phyloP scores from a whole-genome alignment of 176 grass and related monocot species.

The Secale cereale region DNA sequence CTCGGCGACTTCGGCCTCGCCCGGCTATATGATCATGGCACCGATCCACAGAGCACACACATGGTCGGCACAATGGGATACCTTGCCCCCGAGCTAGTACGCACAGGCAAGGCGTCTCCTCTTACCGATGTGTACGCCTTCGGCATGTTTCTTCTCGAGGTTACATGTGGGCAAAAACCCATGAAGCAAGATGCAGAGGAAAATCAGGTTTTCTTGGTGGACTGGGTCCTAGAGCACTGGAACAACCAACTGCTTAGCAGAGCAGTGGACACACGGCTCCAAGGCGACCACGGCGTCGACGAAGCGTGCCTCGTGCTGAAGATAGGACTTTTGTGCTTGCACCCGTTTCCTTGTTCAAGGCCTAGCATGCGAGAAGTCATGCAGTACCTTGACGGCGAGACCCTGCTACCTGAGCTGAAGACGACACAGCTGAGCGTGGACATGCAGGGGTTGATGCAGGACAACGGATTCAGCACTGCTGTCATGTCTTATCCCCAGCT shows the following conservation, averaged over 20 bases:
- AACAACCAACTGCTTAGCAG: neutral
- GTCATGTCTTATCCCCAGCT: conserved; percentile 9
- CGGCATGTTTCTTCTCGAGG: neutral
- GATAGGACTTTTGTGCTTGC: neutral
- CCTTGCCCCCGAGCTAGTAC: neutral
- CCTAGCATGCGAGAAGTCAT: neutral
- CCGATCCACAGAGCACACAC: neutral
- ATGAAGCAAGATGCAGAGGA: neutral
- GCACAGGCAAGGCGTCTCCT: neutral
- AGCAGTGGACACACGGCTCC: neutral
- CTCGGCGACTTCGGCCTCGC: neutral
- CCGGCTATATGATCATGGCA: neutral
- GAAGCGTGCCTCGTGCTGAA: neutral
- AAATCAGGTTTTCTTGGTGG: neutral
- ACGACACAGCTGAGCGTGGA: neutral
- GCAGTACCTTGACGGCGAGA: neutral
- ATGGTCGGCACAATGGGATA: neutral
- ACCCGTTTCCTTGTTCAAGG: neutral
- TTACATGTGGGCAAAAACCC: neutral
- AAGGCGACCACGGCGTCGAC: neutral
- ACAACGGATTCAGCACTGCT: neutral
- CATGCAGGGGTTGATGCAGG: neutral
- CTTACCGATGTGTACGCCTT: neutral
- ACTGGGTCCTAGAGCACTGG: neutral
- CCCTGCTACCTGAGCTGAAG: neutral